A percentile compares a stretch with the other conserved stretches of the same genome.
Evolutionary conservation across 345 rosid genomes (phyloP).

Genomic region (Hibiscus tridactylites): DNA sequence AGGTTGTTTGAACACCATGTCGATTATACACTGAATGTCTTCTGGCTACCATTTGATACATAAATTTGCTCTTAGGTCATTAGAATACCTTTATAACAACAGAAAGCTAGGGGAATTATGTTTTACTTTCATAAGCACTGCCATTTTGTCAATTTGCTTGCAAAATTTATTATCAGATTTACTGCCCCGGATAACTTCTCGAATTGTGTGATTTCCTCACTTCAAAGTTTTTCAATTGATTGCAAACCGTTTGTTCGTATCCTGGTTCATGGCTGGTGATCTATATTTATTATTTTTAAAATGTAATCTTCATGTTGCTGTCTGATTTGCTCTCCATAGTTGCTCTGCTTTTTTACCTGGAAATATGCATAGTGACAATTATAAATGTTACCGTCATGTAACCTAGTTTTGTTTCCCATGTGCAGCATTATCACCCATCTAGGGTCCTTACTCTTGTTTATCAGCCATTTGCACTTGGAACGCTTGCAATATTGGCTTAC

Average conservation of each 20-base stretch:
- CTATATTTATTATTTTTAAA: not conserved
- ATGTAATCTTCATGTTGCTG: not conserved
- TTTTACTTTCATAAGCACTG: too few relatives aligned
- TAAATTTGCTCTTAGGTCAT: not conserved
- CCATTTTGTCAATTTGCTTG: not conserved
- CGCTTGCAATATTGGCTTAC: conserved; percentile 47
- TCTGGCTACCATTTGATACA: not conserved
- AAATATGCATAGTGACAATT: not conserved
- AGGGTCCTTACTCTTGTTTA: conserved; percentile 74
- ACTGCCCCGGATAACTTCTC: not conserved
- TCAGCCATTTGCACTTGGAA: conserved; percentile 64
- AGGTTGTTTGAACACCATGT: not conserved
- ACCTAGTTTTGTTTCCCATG: conserved; percentile 4
- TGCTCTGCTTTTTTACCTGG: not conserved
- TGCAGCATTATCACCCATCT: conserved; percentile 68
- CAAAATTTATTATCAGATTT: not conserved
- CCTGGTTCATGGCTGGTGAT: not conserved
- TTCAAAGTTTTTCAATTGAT: not conserved
- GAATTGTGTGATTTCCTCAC: not conserved
- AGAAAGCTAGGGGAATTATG: not conserved
- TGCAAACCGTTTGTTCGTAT: not conserved
- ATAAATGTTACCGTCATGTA: not conserved
- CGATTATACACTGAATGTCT: not conserved
- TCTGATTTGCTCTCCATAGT: not conserved
- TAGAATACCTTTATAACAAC: not conserved